These are phyloP conservation scores for Herpetomonas samuelpessoai DNA, from an alignment of 208 protist genomes.

Conservation along the genomic window DNA sequence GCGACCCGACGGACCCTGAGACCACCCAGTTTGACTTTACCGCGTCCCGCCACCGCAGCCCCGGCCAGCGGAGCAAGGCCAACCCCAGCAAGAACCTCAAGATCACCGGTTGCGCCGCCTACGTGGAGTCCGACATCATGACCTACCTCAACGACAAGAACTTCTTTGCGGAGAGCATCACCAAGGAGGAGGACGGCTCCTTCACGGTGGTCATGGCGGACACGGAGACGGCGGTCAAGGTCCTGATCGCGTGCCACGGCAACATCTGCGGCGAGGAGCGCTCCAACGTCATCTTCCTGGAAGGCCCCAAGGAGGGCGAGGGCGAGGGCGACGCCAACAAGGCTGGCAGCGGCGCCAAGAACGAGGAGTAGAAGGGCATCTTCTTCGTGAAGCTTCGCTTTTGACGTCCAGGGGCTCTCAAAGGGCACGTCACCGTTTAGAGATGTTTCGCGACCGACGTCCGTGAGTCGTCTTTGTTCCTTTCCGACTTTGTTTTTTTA, in stretches of 20 bases:
- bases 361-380: conserved; percentile 18
- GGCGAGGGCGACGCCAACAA: conserved; percentile 8
- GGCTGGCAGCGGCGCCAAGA: not conserved
- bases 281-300: conserved; percentile 88
- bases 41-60: conserved; percentile 83
- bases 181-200: conserved; percentile 69
- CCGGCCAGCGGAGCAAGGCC: conserved; percentile 76
- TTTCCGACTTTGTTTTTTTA: no score
- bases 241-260: conserved; percentile 82
- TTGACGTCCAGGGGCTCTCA: not conserved
- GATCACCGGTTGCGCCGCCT: conserved; percentile 74
- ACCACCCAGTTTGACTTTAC: conserved; percentile 88
- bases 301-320: conserved; percentile 40
- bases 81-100: conserved; percentile 65
- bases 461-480: no score
- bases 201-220: conserved; percentile 71
- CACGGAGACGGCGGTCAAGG: conserved; percentile 65
- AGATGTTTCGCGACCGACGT: no score
- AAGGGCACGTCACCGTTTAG: not conserved
- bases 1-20: conserved; percentile 63
- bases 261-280: conserved; percentile 84
- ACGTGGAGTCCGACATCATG: conserved; percentile 80
- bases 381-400: not conserved
- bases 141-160: conserved; percentile 77
- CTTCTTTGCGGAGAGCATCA: conserved; percentile 66